Base-by-base conservation (phyloP, 192 early-diverging fungal genomes). In the Coemansia sp. region DNA sequence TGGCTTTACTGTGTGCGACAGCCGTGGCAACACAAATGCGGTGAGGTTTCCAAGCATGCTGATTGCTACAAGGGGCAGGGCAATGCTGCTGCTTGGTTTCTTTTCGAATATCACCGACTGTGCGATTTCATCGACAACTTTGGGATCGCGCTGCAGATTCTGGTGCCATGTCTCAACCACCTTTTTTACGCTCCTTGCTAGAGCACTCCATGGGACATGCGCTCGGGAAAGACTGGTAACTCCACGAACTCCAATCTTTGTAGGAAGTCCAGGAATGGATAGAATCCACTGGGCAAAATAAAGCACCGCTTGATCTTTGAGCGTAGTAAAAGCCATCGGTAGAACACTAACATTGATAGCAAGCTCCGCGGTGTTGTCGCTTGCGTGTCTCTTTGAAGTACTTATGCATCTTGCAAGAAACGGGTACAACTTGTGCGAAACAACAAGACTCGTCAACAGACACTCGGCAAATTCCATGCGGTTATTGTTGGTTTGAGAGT, bases 11-110 rank as follows among this genome's bases (percentile, higher is more conserved):
- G 65, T 41, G 9, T 51, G 63, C 37, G 74, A 70, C 6, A 81
- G 67, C 61, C 67, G 73, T 12, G 79, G 79, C 13, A 67, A 55
- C 9, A 81, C 57, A 69, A 81, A 81, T 11, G 73, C 74, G 9
- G 74, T 54, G 66, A 81, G 67, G 41, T 81, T 81, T 18, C 79
- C 79, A 16, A 81, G 42, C 2, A 68, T 73, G 56, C 58, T 81
- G 59, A 76, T 73, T 6, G 79, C 73, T 9, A 61, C 52, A 21
- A 76, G 67, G 39, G 63, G 61, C 46, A 76, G 15, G 18, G 47
- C 45, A 8, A 63, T 62, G 6, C 51, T 59, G 18, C 52, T 41
- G 12, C 10, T 5, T 37, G 49, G 60, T 40, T 15, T 36, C 19
- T 18, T 41, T 10, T 18, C 61, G 67, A 70, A 70, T 1, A 51